Evolutionary conservation across 805 yeast species (phyloP).

Genomic region (Saturnispora galanensis): DNA sequence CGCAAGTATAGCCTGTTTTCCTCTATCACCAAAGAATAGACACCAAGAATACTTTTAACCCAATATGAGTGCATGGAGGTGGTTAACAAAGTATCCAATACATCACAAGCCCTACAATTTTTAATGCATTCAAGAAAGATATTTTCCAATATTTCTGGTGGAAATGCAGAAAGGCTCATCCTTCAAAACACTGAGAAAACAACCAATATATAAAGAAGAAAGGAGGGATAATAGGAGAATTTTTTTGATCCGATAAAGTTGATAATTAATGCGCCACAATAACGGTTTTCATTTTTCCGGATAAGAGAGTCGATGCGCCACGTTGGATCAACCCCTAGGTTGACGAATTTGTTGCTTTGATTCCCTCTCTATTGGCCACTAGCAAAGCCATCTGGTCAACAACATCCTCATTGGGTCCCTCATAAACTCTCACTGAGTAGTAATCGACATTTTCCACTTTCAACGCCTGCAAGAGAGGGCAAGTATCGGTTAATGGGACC

Average conservation of each 20-base stretch:
- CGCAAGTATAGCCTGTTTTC: constrained; percentile 2
- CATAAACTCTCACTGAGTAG: constrained; percentile 10
- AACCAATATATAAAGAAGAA: neutral
- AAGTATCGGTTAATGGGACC: neutral
- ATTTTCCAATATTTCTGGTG: neutral
- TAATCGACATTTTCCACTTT: constrained; percentile 2
- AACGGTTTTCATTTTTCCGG: no score
- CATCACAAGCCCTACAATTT: constrained; percentile 4
- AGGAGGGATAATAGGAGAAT: neutral
- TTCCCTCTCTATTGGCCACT: neutral
- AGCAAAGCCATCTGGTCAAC: constrained; percentile 3
- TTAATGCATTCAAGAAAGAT: constrained; percentile 3
- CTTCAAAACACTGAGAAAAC: neutral
- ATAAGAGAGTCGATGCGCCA: no score
- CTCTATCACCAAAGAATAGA: constrained; percentile 6
- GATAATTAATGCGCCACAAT: no score
- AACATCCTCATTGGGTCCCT: constrained; percentile 9
- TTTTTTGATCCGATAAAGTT: no score
- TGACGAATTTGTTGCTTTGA: neutral
- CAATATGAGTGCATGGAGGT: neutral
- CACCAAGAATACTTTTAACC: neutral
- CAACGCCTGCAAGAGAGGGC: neutral
- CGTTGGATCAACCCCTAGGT: no score
- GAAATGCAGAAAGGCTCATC: neutral
- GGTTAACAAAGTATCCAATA: neutral